Evolutionary conservation across 495 filamentous ascomycete genomes (phyloP).

Genomic region (Penicillium longicatenatum): DNA sequence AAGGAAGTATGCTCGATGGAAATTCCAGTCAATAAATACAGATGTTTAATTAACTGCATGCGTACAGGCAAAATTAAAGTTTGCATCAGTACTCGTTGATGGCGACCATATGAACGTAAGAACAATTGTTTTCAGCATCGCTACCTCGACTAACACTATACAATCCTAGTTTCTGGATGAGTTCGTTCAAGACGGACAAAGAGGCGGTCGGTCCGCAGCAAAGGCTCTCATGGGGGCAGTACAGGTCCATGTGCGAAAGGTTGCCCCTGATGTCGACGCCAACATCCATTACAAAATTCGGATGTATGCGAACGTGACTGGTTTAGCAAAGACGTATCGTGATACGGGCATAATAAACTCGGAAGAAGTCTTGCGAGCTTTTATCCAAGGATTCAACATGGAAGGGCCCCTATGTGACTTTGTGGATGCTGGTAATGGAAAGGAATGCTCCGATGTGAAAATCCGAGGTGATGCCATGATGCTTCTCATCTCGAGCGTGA

Average conservation of each 20-base stretch:
- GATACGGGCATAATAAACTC: conserved; percentile 15
- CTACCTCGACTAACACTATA: too few species aligned
- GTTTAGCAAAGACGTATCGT: conserved; percentile 29
- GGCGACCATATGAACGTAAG: conserved; percentile 37
- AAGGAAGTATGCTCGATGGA: conserved; percentile 13
- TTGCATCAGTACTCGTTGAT: conserved; percentile 33
- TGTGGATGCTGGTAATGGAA: conserved; percentile 35
- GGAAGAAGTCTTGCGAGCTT: conserved; percentile 15
- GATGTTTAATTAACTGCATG: not conserved
- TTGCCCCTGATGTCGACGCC: conserved; percentile 9
- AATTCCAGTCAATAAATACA: not conserved
- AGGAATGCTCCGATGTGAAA: conserved; percentile 39
- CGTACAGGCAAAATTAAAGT: conserved; percentile 23
- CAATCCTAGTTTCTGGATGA: conserved; percentile 20
- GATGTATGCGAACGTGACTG: conserved; percentile 33
- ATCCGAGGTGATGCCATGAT: conserved; percentile 23
- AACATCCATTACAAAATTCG: conserved; percentile 26
- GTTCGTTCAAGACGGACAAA: conserved; percentile 22
- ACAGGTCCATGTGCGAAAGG: conserved; percentile 15
- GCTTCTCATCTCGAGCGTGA: not conserved
- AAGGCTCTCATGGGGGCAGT: conserved; percentile 19
- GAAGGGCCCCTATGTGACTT: conserved; percentile 31
- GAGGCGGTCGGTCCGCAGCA: conserved; percentile 29
- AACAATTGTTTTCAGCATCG: conserved; percentile 4
- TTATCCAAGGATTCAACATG: conserved; percentile 38